Evolutionary conservation across 441 rosid species (phyloP).

Genomic region (Bruguiera hainesii): DNA sequence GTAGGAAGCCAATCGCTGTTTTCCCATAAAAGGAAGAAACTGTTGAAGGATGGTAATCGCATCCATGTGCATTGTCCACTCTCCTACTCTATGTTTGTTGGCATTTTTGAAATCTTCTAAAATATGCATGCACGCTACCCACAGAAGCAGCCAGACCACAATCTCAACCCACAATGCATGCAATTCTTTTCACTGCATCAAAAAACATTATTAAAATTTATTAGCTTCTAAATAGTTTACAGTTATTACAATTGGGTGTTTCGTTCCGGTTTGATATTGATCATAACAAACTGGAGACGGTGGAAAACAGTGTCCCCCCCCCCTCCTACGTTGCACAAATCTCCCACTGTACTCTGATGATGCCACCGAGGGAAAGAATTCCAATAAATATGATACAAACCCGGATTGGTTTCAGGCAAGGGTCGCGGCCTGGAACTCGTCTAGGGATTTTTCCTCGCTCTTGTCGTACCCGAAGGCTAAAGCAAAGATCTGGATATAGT

Average conservation of each 20-base stretch:
- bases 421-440: not conserved
- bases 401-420: not conserved
- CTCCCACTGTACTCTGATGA: not conserved
- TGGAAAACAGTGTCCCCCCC: conserved; percentile 2
- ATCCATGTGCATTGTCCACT: too few relatives aligned
- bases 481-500: conserved; percentile 50
- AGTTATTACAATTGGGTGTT: conserved; percentile 8
- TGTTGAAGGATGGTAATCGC: too few relatives aligned
- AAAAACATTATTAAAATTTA: not conserved
- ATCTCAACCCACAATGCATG: not conserved
- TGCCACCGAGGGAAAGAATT: not conserved
- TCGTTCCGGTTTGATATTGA: not conserved
- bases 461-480: conserved; percentile 50
- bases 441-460: conserved; percentile 17
- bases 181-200: not conserved
- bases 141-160: too few relatives aligned
- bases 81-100: too few relatives aligned
- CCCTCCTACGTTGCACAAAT: not conserved
- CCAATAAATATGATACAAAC: conserved; percentile 15
- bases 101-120: too few relatives aligned
- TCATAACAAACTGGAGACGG: not conserved
- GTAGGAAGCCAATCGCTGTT: too few relatives aligned
- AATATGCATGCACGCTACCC: too few relatives aligned
- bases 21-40: too few relatives aligned
- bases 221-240: conserved; percentile 2